Evolutionary conservation across 2,329 filamentous ascomycete species (phyloP), one percentile per base, ranked within the genome.

Genomic region (Chrysoporthe deuterocubensis): DNA sequence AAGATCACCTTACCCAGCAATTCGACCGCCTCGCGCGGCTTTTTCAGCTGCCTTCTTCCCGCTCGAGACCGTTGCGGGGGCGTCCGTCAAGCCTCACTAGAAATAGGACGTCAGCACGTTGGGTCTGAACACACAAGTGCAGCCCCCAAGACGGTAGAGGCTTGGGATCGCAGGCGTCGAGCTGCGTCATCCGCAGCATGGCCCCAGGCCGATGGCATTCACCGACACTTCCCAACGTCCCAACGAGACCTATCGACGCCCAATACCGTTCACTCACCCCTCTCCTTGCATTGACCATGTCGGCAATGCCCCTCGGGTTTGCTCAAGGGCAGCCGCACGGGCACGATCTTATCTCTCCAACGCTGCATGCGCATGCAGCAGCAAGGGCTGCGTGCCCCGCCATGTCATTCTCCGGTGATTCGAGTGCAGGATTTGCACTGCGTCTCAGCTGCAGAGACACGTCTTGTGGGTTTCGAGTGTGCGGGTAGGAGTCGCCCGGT

Each of bases 1-100:
- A 43, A 21, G 9, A 26, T 52, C 44, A 62, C 60, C 60, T 62
- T 48, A 62, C 60, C 60, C 60, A 62, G 60, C 60, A 21, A 52
- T 34, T 50, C 14, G 16, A 40, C 50, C 60, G 60, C 60, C 44
- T 62, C n/a, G 21, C 60, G 60, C 60, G 60, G 60, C 32, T 54
- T 14, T 44, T 26, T 42, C 43, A 34, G 26, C 60, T 21, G 18
- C 32, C 26, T 37, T 52, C 26, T 34, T 50, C 6, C 60, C 32
- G n/a, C 6, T 32, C 9, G 37, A 43, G 16, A 62, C 43, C 42
- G 18, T 32, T 62, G 59, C 59, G 32, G 59, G 26, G 26, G 32
- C 26, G 16, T 43, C 16, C 9, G n/a, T 9, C 11, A 16, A 57
- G 54, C 54, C 32, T 37, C 44, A 50, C 4, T 34, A 18, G 1